A percentile compares a stretch with the other conserved stretches of the same genome.
These are phyloP conservation scores for Populus tremula DNA, from an alignment of 345 rosid genomes.

Conservation along the genomic window DNA sequence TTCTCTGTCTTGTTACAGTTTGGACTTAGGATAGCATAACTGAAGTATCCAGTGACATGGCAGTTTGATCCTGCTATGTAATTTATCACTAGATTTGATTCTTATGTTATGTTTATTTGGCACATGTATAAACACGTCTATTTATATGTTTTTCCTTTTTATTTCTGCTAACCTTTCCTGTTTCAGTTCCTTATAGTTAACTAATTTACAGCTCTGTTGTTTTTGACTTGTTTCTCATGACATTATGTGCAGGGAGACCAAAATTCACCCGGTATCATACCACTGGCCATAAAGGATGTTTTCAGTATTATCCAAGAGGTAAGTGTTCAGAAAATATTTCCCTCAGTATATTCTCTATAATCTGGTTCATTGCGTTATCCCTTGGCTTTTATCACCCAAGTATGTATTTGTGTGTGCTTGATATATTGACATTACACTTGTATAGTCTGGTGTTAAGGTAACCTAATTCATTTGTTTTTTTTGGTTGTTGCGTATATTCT, in stretches of 20 bases:
- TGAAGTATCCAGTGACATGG: neutral
- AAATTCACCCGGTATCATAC: conserved; percentile 90
- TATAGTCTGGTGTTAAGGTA: no score
- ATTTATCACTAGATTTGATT: neutral
- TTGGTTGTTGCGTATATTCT: neutral
- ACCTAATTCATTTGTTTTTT: neutral
- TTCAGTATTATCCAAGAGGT: conserved; percentile 98
- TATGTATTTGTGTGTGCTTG: neutral
- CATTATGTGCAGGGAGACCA: conserved; percentile 83
- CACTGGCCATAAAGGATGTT: conserved; percentile 96
- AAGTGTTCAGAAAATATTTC: conserved; percentile 30
- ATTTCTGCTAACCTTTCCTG: no score
- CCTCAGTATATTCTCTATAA: neutral
- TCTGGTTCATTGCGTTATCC: neutral
- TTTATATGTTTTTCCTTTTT: neutral
- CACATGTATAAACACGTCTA: neutral
- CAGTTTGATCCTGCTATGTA: neutral
- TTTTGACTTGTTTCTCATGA: neutral
- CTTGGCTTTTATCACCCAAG: neutral
- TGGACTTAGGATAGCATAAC: neutral
- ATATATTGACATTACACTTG: neutral
- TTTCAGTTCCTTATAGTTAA: conserved; percentile 4
- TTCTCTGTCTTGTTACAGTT: neutral
- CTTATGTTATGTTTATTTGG: neutral
- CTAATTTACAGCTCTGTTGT: neutral